Conservation (phyloP, 208 protist species). For the Leishmania amazonensis region DNA sequence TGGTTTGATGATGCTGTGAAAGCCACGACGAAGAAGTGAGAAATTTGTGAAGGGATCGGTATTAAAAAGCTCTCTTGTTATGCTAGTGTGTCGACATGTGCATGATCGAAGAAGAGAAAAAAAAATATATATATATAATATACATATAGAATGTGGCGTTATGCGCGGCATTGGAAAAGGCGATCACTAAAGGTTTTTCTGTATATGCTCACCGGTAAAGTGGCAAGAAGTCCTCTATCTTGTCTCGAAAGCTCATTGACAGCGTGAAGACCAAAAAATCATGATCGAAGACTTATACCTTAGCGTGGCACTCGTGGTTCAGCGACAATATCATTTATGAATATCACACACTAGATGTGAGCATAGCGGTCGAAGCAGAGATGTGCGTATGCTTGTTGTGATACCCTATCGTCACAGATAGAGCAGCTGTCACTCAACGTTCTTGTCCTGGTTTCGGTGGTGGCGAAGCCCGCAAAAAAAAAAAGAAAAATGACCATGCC, state of each 20-base stretch:
- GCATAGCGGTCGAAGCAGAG: neutral
- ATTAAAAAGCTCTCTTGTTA: neutral
- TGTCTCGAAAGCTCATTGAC: neutral
- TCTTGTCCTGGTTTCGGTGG: neutral
- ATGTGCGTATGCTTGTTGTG: neutral
- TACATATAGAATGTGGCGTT: neutral
- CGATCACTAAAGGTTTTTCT: neutral
- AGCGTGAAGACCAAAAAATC: neutral
- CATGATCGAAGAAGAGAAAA: slow-evolving; percentile 10
- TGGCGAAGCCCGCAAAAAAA: neutral
- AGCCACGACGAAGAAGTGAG: slow-evolving; percentile 30
- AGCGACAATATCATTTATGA: neutral
- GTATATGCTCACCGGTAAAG: neutral
- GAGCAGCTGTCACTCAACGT: neutral
- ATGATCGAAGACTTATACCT: neutral
- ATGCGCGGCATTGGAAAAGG: neutral
- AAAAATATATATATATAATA: slow-evolving; percentile 8
- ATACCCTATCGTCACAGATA: neutral
- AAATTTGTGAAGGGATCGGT: neutral
- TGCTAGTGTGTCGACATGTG: neutral
- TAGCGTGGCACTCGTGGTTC: neutral
- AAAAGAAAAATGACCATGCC: neutral
- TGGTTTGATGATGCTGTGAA: slow-evolving; percentile 69
- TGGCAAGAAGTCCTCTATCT: neutral
- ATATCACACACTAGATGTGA: neutral